Base-by-base conservation (phyloP, 768 basidiomycete genomes). In the Brasilioporus rufonigricans region DNA sequence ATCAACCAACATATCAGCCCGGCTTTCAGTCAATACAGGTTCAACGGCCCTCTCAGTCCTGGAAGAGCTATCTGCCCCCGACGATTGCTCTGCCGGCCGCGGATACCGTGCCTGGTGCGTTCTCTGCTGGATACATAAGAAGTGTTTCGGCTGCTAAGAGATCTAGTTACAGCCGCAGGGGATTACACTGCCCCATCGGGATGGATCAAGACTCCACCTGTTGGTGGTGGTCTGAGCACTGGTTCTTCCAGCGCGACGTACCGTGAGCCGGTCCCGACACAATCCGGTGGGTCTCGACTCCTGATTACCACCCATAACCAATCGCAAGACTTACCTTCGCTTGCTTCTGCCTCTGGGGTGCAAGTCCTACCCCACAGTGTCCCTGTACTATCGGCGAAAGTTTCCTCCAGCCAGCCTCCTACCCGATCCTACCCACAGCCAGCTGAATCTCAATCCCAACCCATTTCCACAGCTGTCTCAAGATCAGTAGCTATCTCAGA, bases 31-130 rank as follows among this genome's bases (percentile, higher is more conserved):
- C 44, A 46, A 19, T 13, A 18, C 58, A 48, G 10, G 29, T 23
- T 41, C 61, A 50, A 43, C 66, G 56, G 13, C 29, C 44, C 0
- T 13, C 48, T 11, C 60, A 47, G 35, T n/a, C 51, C 35, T 52
- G 60, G 66, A 49, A 18, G 51, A 24, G 21, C 35, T 40, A 61
- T 53, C 11, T 54, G 29, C 55, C 16, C 32, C 66, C 50, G 36
- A 36, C 32, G 9, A 8, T 26, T 26, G 9, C 26, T 7, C 21
- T 29, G 5, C 39, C 56, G 13, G 32, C 29, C 3, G 10, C 39
- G 12, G 35, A 24, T 33, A 8, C 36, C 14, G 14, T 40, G 12
- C 40, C 52, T 29, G 56, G 66, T 66, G 21, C 24, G 61, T 63
- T 26, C 29, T 29, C 36, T 11, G 21, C 21, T 6, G 4, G 11